A percentile compares a stretch with the other conserved stretches of the same genome.
These are phyloP conservation scores for Paramecium primaurelia DNA, from an alignment of 73 alveolate genomes.

Conservation along the genomic window DNA sequence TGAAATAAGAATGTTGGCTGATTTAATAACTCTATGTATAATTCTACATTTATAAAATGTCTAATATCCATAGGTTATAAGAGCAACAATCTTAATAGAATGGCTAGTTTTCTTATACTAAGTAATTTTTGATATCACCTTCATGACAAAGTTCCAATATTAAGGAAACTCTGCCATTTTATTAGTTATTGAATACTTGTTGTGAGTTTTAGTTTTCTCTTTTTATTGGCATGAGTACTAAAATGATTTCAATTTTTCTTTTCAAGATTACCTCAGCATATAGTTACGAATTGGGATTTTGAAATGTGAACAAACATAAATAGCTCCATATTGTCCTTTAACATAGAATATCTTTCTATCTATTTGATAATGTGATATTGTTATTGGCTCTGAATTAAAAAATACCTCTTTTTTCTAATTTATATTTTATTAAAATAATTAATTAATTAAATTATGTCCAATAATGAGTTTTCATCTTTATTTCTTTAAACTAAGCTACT, in stretches of 20 bases:
- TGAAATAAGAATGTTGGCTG: constrained; percentile 60
- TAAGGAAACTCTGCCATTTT: not conserved
- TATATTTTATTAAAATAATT: not conserved
- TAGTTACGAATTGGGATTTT: not conserved
- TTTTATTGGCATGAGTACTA: not conserved
- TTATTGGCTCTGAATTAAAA: not conserved
- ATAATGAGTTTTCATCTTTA: not conserved
- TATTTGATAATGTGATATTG: not conserved
- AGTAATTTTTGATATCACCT: not conserved
- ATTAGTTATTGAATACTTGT: not conserved
- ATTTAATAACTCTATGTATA: constrained; percentile 66
- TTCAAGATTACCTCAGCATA: not conserved
- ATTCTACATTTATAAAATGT: not conserved
- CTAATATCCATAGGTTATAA: constrained; percentile 26
- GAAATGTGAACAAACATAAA: not conserved
- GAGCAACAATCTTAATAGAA: not conserved
- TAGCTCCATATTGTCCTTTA: constrained; percentile 34
- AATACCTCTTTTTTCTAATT: not conserved
- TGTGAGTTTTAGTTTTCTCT: not conserved
- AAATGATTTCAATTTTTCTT: not conserved
- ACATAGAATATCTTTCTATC: not conserved
- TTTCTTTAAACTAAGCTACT: not conserved
- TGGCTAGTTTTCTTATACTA: not conserved
- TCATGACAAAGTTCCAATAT: constrained; percentile 15
- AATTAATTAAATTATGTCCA: not conserved